A percentile compares a stretch with the other conserved stretches of the same genome.
phyloP scores from a whole-genome alignment of 2,329 filamentous ascomycete species.

The Huntiella moniliformis region DNA sequence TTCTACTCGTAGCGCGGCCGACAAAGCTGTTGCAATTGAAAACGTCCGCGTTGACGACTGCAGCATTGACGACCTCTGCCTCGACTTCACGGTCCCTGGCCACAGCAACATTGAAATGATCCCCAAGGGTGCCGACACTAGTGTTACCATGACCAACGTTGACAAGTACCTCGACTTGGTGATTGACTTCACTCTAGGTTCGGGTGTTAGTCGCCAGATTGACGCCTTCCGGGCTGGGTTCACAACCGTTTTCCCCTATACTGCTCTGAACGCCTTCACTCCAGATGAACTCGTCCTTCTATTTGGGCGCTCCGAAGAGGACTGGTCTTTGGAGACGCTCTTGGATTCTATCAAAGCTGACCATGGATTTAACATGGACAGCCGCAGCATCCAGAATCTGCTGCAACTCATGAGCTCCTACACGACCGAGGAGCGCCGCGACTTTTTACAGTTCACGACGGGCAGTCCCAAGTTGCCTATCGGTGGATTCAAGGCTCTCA shows the following conservation, averaged over 20 bases:
- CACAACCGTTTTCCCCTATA: conserved; percentile 90
- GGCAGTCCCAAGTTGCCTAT: conserved; percentile 96
- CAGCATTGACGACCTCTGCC: conserved; percentile 64
- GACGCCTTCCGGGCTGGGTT: conserved; percentile 85
- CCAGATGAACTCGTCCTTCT: conserved; percentile 87
- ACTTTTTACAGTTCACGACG: conserved; percentile 95
- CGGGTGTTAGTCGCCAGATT: conserved; percentile 70
- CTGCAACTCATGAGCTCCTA: conserved; percentile 90
- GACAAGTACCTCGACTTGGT: conserved; percentile 73
- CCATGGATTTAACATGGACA: conserved; percentile 97
- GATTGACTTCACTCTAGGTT: conserved; percentile 78
- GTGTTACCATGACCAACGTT: conserved; percentile 83
- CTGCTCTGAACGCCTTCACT: conserved; percentile 80
- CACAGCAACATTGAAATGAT: conserved; percentile 74
- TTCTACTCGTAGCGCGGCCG: conserved; percentile 38
- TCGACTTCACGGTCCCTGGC: conserved; percentile 90
- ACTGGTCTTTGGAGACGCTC: conserved; percentile 93
- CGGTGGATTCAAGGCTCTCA: conserved; percentile 91
- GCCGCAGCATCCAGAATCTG: conserved; percentile 81
- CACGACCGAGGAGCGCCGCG: conserved; percentile 52
- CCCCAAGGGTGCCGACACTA: conserved; percentile 50
- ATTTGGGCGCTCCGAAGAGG: conserved; percentile 82
- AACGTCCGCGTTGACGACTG: conserved; percentile 58
- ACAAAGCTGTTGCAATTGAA: conserved; percentile 53
- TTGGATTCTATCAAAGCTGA: conserved; percentile 98